phyloP scores from a whole-genome alignment of 2,329 filamentous ascomycete species.

The Phaeophleospora eucalypticola region DNA sequence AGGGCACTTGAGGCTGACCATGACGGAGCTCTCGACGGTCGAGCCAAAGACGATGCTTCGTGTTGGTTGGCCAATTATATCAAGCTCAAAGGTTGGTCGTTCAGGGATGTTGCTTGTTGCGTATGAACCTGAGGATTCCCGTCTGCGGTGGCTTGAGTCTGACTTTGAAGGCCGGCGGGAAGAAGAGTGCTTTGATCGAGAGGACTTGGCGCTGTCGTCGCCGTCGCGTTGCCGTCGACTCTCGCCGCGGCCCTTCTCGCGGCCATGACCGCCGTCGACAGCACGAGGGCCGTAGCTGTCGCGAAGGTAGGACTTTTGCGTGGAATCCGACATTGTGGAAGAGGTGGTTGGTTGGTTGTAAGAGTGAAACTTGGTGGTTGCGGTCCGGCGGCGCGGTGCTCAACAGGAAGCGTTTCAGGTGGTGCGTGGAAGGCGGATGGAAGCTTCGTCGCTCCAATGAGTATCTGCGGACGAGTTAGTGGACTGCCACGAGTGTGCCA shows the following conservation, averaged over 20 bases:
- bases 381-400: not conserved
- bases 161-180: slow-evolving; percentile 24
- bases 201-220: slow-evolving; percentile 17
- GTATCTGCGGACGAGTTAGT: slow-evolving; percentile 3
- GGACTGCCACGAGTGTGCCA: not conserved
- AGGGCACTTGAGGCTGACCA: slow-evolving; percentile 28
- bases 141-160: slow-evolving; percentile 24
- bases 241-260: slow-evolving; percentile 20
- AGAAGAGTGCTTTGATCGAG: slow-evolving; percentile 20
- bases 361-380: slow-evolving; percentile 2
- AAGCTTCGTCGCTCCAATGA: slow-evolving; percentile 7
- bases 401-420: not conserved
- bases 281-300: slow-evolving; percentile 28
- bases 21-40: slow-evolving; percentile 29
- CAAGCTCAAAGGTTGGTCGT: slow-evolving; percentile 28
- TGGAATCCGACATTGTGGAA: slow-evolving; percentile 22
- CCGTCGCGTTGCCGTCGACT: slow-evolving; percentile 18
- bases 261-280: slow-evolving; percentile 22
- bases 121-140: slow-evolving; percentile 16
- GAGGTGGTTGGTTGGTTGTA: slow-evolving; percentile 6
- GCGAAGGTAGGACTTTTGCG: slow-evolving; percentile 26
- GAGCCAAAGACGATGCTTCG: slow-evolving; percentile 24
- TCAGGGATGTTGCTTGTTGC: slow-evolving; percentile 11
- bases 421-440: not conserved
- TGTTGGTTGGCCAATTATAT: slow-evolving; percentile 31